Percentiles rank a stretch among this genome's conserved stretches.
phyloP scores from a whole-genome alignment of 805 yeast genomes.

The Hanseniaspora hatyaiensis region DNA sequence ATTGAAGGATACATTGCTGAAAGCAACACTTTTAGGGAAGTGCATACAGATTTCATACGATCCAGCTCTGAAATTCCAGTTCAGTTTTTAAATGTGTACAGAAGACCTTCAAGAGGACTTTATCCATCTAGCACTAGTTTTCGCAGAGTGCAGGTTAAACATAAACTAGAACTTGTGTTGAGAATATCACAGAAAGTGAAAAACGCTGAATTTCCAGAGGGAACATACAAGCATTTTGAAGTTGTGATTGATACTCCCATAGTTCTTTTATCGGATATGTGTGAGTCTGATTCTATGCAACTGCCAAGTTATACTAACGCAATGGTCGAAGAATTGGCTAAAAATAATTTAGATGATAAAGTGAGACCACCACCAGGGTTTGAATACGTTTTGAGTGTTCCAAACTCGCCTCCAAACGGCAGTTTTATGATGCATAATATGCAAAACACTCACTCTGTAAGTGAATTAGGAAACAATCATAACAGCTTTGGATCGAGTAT shows the following conservation, averaged over 20 bases:
- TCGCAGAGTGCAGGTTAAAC: constrained; percentile 50
- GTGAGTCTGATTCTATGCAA: constrained; percentile 31
- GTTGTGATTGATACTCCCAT: constrained; percentile 72
- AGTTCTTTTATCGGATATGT: constrained; percentile 37
- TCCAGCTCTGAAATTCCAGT: constrained; percentile 20
- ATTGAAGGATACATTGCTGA: constrained; percentile 7
- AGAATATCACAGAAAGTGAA: constrained; percentile 38
- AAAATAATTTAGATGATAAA: constrained; percentile 14
- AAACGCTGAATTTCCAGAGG: constrained; percentile 40
- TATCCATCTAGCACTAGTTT: constrained; percentile 53
- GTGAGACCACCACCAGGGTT: constrained; percentile 43
- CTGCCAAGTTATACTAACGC: constrained; percentile 32
- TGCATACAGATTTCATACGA: constrained; percentile 1
- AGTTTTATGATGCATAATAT: constrained; percentile 20
- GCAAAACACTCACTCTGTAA: not conserved
- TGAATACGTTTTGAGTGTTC: constrained; percentile 48
- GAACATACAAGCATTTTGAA: constrained; percentile 59
- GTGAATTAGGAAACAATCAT: not conserved
- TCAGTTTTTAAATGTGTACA: constrained; percentile 21
- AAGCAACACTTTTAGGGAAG: constrained; percentile 1
- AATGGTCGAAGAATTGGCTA: constrained; percentile 15
- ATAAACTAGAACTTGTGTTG: constrained; percentile 58
- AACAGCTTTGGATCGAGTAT: not conserved
- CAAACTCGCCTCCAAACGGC: constrained; percentile 35
- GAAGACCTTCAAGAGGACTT: constrained; percentile 30